These are phyloP conservation scores for Euclidium syriacum DNA, from an alignment of 345 rosid species.

Conservation along the genomic window DNA sequence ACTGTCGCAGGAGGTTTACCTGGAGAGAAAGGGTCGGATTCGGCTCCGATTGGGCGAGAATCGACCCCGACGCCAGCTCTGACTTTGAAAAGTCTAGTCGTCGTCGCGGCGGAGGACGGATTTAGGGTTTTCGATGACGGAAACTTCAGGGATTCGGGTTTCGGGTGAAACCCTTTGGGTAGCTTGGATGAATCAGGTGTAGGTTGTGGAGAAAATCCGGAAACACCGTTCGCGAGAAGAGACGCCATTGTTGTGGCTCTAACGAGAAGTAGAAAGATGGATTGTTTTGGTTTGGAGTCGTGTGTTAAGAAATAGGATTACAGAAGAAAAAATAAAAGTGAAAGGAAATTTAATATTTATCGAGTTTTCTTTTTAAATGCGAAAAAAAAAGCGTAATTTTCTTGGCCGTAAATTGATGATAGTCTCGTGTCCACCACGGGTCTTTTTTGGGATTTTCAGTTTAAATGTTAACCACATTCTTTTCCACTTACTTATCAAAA, in stretches of 20 bases:
- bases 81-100: conserved; percentile 23
- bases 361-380: not conserved
- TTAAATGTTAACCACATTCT: not conserved
- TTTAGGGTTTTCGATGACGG: conserved; percentile 14
- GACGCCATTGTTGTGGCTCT: conserved; percentile 41
- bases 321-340: not conserved
- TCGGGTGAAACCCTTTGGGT: conserved; percentile 28
- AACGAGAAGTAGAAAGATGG: conserved; percentile 3
- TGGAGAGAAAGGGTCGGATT: conserved; percentile 32
- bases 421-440: conserved; percentile 21
- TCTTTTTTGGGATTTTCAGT: not conserved
- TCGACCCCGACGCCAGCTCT: conserved; percentile 47
- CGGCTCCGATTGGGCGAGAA: conserved; percentile 33
- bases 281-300: not conserved
- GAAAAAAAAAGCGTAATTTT: conserved; percentile 1
- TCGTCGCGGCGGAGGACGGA: conserved; percentile 11
- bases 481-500: too few relatives aligned
- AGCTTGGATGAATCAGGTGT: conserved; percentile 26
- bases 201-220: conserved; percentile 37
- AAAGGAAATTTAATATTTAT: not conserved
- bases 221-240: conserved; percentile 39
- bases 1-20: conserved; percentile 35
- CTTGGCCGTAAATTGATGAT: conserved; percentile 6
- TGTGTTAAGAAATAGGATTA: conserved; percentile 1
- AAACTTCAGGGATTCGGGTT: conserved; percentile 34